phyloP scores from a whole-genome alignment of 805 yeast species.

The Candida railenensis region DNA sequence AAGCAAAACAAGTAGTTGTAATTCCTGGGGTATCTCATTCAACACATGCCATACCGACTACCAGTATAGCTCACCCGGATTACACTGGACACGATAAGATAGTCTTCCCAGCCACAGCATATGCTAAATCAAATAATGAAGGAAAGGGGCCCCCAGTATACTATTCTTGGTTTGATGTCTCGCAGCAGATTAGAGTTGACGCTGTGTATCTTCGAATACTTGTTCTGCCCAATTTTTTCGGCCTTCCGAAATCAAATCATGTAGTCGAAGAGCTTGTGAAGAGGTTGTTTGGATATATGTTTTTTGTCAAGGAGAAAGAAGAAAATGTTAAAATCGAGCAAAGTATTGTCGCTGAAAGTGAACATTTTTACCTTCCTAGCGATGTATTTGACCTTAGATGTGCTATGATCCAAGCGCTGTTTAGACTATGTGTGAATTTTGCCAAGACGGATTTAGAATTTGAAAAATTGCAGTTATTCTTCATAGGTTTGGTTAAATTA shows the following conservation, averaged over 20 bases:
- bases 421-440: conserved; percentile 19
- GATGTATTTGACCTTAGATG: conserved; percentile 27
- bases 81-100: conserved; percentile 14
- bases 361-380: conserved; percentile 22
- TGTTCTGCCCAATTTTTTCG: conserved; percentile 30
- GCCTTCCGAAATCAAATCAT: conserved; percentile 33
- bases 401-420: conserved; percentile 33
- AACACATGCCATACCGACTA: conserved; percentile 20
- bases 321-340: conserved; percentile 1
- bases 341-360: conserved; percentile 23
- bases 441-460: conserved; percentile 22
- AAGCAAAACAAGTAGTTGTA: conserved; percentile 20
- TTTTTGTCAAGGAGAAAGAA: conserved; percentile 19
- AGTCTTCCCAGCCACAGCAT: conserved; percentile 23
- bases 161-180: conserved; percentile 52
- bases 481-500: conserved; percentile 26
- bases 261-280: conserved; percentile 22
- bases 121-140: conserved; percentile 10
- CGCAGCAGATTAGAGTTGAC: conserved; percentile 45
- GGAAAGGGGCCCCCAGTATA: conserved; percentile 6
- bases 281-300: conserved; percentile 18
- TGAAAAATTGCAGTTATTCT: conserved; percentile 29
- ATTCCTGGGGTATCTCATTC: conserved; percentile 21
- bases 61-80: conserved; percentile 30
- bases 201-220: conserved; percentile 34